Conservation (phyloP, 768 basidiomycete genomes). For the Rhizopogon vesiculosus region DNA sequence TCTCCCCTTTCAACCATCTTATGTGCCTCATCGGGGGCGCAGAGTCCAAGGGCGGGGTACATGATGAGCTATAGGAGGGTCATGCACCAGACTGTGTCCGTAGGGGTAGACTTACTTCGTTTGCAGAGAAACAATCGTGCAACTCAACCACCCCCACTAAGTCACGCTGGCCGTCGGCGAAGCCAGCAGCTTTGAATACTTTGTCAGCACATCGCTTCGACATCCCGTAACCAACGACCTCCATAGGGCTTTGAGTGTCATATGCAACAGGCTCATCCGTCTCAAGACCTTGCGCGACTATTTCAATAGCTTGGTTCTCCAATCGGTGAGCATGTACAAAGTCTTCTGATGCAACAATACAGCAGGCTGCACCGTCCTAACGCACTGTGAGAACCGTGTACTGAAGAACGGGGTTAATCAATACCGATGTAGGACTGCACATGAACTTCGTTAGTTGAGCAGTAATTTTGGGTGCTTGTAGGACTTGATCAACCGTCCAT, state of each 20-base stretch:
- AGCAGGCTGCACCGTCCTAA: constrained; percentile 73
- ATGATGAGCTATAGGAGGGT: constrained; percentile 55
- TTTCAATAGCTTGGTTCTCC: constrained; percentile 85
- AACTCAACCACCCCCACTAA: constrained; percentile 82
- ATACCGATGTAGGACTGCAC: constrained; percentile 81
- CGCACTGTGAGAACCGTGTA: neutral
- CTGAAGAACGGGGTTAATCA: no score
- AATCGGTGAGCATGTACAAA: constrained; percentile 70
- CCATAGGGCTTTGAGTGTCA: constrained; percentile 68
- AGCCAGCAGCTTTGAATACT: constrained; percentile 69
- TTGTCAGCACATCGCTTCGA: constrained; percentile 61
- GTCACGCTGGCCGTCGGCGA: constrained; percentile 56
- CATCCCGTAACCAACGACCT: constrained; percentile 80
- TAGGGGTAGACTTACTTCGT: constrained; percentile 49
- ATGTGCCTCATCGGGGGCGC: constrained; percentile 60
- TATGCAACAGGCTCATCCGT: constrained; percentile 68
- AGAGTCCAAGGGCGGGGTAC: constrained; percentile 78
- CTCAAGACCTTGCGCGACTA: constrained; percentile 58
- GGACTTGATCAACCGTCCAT: constrained; percentile 68
- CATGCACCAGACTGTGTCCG: neutral
- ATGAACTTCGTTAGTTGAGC: constrained; percentile 77
- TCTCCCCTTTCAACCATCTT: constrained; percentile 71
- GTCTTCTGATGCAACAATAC: constrained; percentile 72
- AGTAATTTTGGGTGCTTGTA: constrained; percentile 62
- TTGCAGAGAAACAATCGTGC: constrained; percentile 83